phyloP scores from a whole-genome alignment of 2,329 filamentous ascomycete genomes.

The Mollisiaceae sp. region DNA sequence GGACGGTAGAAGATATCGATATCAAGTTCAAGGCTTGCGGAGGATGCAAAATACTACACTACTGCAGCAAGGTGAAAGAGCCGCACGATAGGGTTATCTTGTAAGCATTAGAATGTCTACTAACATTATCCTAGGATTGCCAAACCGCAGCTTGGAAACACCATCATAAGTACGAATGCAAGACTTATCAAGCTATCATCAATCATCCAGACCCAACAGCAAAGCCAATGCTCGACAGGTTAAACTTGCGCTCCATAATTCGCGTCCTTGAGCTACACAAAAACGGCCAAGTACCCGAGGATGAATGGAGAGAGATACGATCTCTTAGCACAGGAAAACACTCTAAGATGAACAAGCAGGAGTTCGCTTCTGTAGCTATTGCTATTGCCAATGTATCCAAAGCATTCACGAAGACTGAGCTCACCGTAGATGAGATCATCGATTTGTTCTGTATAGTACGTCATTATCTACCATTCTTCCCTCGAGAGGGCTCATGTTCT shows the following conservation, averaged over 20 bases:
- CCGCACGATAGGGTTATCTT: no score
- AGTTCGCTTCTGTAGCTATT: background rate
- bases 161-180: constrained; percentile 10
- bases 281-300: background rate
- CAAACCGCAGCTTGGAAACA: constrained; percentile 1
- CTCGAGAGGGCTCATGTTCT: no score
- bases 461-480: background rate
- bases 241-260: constrained; percentile 6
- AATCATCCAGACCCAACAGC: background rate
- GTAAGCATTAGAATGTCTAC: no score
- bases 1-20: background rate
- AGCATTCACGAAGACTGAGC: background rate
- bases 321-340: background rate
- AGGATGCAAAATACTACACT: constrained; percentile 6
- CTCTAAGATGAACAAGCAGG: constrained; percentile 8
- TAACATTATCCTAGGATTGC: background rate
- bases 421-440: constrained; percentile 5
- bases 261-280: constrained; percentile 7
- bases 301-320: constrained; percentile 8
- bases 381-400: background rate
- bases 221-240: background rate
- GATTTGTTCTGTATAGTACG: constrained; percentile 13
- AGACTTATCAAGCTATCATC: background rate
- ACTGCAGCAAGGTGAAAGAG: constrained; percentile 9
- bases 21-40: background rate